Conservation (phyloP, 2,329 filamentous ascomycete species). For the Ceratocystiopsis sp. region DNA sequence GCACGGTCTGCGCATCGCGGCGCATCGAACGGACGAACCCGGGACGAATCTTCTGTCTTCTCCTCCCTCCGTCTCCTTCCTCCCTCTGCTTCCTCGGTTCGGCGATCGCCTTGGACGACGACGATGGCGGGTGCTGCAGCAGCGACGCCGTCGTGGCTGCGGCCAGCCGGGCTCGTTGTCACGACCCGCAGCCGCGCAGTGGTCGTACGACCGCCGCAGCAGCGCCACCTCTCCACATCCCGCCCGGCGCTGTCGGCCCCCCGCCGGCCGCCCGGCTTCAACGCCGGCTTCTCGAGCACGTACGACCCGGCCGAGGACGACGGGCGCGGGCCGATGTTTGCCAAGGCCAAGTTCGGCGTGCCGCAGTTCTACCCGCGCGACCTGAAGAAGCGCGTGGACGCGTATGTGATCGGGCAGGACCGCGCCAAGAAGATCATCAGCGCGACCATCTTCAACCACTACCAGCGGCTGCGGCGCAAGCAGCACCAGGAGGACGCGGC, state of each 20-base stretch:
- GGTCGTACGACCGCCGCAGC: neutral
- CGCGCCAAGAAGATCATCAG: slow-evolving; percentile 87
- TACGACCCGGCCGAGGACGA: slow-evolving; percentile 37
- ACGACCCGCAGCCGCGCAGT: neutral
- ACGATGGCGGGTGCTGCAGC: too few relatives aligned
- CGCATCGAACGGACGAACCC: too few relatives aligned
- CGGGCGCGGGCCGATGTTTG: slow-evolving; percentile 44
- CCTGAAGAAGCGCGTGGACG: slow-evolving; percentile 81
- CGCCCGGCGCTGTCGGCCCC: slow-evolving; percentile 14
- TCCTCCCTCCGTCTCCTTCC: too few relatives aligned
- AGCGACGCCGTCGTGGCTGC: too few relatives aligned
- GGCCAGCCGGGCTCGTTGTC: too few relatives aligned
- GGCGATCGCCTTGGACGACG: too few relatives aligned
- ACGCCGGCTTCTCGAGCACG: slow-evolving; percentile 39
- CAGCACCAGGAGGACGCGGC: slow-evolving; percentile 60
- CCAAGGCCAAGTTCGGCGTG: slow-evolving; percentile 38
- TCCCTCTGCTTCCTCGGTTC: too few relatives aligned
- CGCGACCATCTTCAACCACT: slow-evolving; percentile 91
- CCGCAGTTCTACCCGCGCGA: slow-evolving; percentile 47
- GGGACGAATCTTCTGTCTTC: too few relatives aligned
- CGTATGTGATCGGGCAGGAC: slow-evolving; percentile 93
- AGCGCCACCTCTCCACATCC: slow-evolving; percentile 16
- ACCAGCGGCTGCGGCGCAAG: slow-evolving; percentile 68
- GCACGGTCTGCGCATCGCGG: too few relatives aligned
- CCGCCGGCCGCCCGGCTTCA: slow-evolving; percentile 31